Base-by-base conservation (phyloP, 805 yeast genomes). In the Myxozyma nipponensis region DNA sequence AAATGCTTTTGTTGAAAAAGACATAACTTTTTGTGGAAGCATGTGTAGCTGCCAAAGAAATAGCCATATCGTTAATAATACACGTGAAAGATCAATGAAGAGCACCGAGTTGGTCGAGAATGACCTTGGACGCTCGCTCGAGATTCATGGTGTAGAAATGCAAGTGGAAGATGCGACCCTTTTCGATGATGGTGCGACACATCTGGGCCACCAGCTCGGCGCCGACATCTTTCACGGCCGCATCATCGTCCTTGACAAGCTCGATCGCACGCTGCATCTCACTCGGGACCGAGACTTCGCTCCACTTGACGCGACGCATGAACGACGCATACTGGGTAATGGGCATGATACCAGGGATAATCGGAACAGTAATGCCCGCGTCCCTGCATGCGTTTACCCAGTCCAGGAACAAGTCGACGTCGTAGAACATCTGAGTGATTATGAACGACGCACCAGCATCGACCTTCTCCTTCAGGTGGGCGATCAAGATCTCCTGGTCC, bases 271-370 rank as follows among this genome's bases (percentile, higher is more conserved):
- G 81, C 58, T 81, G 68, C 67, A 90, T 89, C 43, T 78, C 75
- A 53, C 77, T 76, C 2, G 98, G 98, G 52, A 93, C 76, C 37
- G 77, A 69, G 61, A 93, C 83, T 63, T 86, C 84, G 52, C 95
- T 88, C 98, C 98, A 93, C 47, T 81, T 81, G 18, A 96, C 96
- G 67, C 98, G 81, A 72, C 98, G 83, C 56, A 89, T 69, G 66
- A 93, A 93, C 2, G 96, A 81, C 23, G 95, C 85, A 69, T 91
- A 90, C 2, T 96, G 87, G n/a, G 95, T 82, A 51, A 93, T 90
- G 21, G 98, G 98, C 98, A 93, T 93, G 68, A 93, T 89, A 13
- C 98, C 98, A 1, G 98, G 98, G 52, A 93, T 83, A 58, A 93
- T 86, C 25, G 98, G 98, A 46, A 86, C 81, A 36, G 74, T 74